Base-by-base conservation (phyloP, 2,329 filamentous ascomycete genomes). In the Ophioceras dolichostomum region DNA sequence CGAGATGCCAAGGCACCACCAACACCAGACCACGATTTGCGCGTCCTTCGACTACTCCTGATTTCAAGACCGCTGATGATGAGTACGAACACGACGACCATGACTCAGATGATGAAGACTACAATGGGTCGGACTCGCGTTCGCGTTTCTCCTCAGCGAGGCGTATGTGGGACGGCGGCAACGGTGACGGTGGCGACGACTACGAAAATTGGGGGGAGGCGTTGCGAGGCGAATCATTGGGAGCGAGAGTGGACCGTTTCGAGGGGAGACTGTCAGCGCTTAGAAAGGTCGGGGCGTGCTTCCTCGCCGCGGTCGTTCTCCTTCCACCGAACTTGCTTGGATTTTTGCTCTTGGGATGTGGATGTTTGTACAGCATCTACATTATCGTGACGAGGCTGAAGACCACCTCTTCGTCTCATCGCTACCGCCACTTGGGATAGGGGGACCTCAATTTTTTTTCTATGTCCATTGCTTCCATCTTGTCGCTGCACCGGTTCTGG, bases 241-340 rank as follows among this genome's bases (percentile, higher is more conserved):
- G 47, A 55, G 30, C 45, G 53, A 36, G 52, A 53, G 31, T 44
- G 22, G 54, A 57, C 35, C 51, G 52, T 29, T 56, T 54, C 34
- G 56, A 64, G 32, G 51, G 48, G 43, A 50, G 59, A 44, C 56
- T 70, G 22, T 60, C 60, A 29, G 52, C 48, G 37, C 47, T 68
- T 41, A 65, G 65, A 37, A 57, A 53, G 39, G 55, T 59, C 41
- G 61, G 67, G 44, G 54, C 62, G 44, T 51, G 55, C 33, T 40
- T 64, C 20, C 47, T 67, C 38, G 66, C 61, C 10, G 61, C 62
- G 13, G 46, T 62, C 36, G 64, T 70, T 42, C 56, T 72, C 44
- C 59, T 72, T 31, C 67, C 68, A 39, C 52, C 52, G 35, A 55
- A 55, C 45, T 50, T 68, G 39, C 53, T 64, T 36, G 48, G 51